Evolutionary conservation across 83 land plant genomes (phyloP).

Genomic region (Isoetes engelmannii): DNA sequence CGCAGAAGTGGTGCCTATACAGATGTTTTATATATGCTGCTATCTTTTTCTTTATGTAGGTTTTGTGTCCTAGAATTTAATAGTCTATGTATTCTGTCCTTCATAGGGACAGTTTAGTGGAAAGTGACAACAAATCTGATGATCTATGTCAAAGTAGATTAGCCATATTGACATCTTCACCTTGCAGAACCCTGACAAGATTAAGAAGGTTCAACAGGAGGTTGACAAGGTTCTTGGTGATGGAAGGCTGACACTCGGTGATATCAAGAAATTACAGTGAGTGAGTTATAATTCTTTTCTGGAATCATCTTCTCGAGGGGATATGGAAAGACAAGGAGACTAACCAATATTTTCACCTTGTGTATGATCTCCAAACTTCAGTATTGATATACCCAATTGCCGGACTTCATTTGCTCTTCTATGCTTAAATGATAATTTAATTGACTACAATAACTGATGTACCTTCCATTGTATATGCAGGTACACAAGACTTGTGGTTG

Average conservation of each 20-base stretch:
- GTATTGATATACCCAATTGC: background rate
- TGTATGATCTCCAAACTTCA: background rate
- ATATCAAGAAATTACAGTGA: constrained; percentile 61
- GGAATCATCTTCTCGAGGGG: no score
- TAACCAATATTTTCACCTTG: background rate
- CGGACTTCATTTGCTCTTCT: background rate
- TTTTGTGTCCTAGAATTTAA: background rate
- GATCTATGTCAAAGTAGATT: background rate
- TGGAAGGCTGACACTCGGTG: constrained; percentile 50
- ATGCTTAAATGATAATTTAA: constrained; percentile 7
- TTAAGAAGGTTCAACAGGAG: constrained; percentile 82
- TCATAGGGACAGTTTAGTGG: background rate
- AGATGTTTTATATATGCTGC: background rate
- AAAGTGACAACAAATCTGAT: background rate
- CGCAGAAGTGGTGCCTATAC: no score
- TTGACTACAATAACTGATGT: background rate
- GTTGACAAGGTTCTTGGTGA: constrained; percentile 68
- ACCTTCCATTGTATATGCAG: constrained; percentile 36
- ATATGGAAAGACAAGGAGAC: background rate
- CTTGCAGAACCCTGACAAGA: constrained; percentile 70
- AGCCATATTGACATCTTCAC: background rate
- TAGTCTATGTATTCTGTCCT: background rate
- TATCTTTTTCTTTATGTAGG: background rate
- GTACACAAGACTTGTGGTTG: constrained; percentile 71
- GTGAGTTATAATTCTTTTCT: constrained; percentile 11